Evolutionary conservation across 805 yeast genomes (phyloP).

Genomic region (Babjeviella inositovora): DNA sequence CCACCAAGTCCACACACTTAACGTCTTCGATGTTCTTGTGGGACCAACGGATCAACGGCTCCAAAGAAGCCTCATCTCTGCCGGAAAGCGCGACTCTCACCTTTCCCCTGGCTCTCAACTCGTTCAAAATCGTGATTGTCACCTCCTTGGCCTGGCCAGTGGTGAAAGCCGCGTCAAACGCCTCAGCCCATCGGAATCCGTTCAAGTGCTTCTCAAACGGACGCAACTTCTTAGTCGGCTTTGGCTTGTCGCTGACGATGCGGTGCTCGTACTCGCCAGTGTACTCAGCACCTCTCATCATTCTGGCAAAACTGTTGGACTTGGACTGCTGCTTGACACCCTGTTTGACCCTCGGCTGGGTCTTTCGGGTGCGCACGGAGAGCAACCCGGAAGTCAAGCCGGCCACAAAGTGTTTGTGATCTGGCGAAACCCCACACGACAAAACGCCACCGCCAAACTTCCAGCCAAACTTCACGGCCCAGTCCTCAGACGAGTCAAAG

Average conservation of each 20-base stretch:
- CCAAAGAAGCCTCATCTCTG: conserved; percentile 74
- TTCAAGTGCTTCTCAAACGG: conserved; percentile 74
- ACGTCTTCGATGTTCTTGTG: conserved; percentile 65
- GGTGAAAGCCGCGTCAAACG: conserved; percentile 73
- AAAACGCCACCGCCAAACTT: conserved; percentile 90
- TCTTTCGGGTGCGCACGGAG: conserved; percentile 76
- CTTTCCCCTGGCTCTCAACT: conserved; percentile 79
- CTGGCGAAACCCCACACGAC: conserved; percentile 81
- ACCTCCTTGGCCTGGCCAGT: conserved; percentile 69
- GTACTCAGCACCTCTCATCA: conserved; percentile 86
- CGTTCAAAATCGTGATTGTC: conserved; percentile 71
- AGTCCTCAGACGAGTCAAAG: conserved; percentile 61
- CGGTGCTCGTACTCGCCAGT: conserved; percentile 78
- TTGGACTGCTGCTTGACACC: conserved; percentile 27
- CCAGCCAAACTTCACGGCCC: conserved; percentile 95
- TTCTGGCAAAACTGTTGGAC: conserved; percentile 54
- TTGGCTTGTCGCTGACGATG: conserved; percentile 41
- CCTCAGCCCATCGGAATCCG: conserved; percentile 86
- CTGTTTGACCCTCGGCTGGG: conserved; percentile 37
- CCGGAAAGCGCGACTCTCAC: conserved; percentile 65
- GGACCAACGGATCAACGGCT: conserved; percentile 81
- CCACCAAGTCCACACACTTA: conserved; percentile 43
- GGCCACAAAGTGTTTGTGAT: conserved; percentile 75
- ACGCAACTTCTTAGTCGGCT: conserved; percentile 43
- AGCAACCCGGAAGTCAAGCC: conserved; percentile 85